Conservation (phyloP, 2,329 filamentous ascomycete genomes). For the Talaromyces amestolkiae region DNA sequence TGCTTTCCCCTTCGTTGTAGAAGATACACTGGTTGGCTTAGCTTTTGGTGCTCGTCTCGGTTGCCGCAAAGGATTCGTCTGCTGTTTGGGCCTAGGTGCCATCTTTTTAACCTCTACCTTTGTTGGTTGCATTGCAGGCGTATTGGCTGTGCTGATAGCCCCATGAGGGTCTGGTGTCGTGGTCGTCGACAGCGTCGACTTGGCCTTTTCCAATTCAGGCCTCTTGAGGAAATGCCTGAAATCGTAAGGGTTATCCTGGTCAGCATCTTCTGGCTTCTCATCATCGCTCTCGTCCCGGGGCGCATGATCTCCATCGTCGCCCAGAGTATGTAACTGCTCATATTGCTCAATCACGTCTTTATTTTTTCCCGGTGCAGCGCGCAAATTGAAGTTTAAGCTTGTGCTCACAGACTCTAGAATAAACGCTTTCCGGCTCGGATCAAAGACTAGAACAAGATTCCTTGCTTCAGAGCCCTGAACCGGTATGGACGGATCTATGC, state of each 20-base stretch:
- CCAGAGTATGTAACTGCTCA: slow-evolving; percentile 57
- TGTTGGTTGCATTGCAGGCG: slow-evolving; percentile 33
- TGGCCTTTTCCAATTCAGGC: slow-evolving; percentile 35
- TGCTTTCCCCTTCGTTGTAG: slow-evolving; percentile 17
- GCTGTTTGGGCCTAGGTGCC: slow-evolving; percentile 23
- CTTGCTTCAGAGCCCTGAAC: slow-evolving; percentile 30
- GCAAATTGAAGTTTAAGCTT: slow-evolving; percentile 85
- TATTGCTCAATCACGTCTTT: slow-evolving; percentile 65
- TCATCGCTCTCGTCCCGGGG: slow-evolving; percentile 33
- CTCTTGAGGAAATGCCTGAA: slow-evolving; percentile 50
- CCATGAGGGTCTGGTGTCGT: slow-evolving; percentile 37
- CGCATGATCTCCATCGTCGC: slow-evolving; percentile 33
- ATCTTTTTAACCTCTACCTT: slow-evolving; percentile 29
- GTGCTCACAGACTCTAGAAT: slow-evolving; percentile 78
- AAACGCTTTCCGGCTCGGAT: slow-evolving; percentile 70
- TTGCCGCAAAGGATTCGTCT: slow-evolving; percentile 17
- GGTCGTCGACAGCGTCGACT: slow-evolving; percentile 29
- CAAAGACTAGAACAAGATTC: slow-evolving; percentile 65
- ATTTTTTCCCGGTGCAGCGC: slow-evolving; percentile 65
- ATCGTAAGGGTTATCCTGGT: slow-evolving; percentile 49
- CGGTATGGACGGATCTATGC: slow-evolving; percentile 37
- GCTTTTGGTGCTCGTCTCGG: slow-evolving; percentile 19
- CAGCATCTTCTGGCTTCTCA: slow-evolving; percentile 38
- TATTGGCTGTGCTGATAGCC: slow-evolving; percentile 33
- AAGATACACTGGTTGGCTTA: background rate